Base-by-base conservation (phyloP, 2,329 filamentous ascomycete species). In the Cladosporium sp. region DNA sequence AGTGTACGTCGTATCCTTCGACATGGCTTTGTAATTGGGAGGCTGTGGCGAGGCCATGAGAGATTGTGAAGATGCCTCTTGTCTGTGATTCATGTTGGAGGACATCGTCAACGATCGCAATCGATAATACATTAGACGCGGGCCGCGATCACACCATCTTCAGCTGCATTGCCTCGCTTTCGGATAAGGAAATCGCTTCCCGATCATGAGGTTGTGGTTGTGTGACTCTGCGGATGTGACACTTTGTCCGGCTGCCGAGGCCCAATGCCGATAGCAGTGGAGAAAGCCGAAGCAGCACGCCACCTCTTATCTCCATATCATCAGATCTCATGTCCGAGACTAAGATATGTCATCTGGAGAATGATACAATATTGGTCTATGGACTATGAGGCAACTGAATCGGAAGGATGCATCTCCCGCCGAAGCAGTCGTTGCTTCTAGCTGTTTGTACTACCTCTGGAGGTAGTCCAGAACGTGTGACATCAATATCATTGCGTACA, bases 81-180 rank as follows among this genome's bases (percentile, higher is more conserved):
- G 52, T 3, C 13, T 12, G 25, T 42, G 19, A 19, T 54, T 20
- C 52, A 55, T 55, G 17, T 25, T 22, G 25, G 13, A 28, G 15
- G 13, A 8, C 7, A n/a, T 48, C 4, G 15, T 9, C 28, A 28
- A n/a, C 28, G 17, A 28, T n/a, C 28, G 68, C 68, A 58, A 15
- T 45, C 7, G n/a, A 3, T 17, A 4, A 10, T 8, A n/a, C 22
- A 15, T 45, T 25, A 22, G 15, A 15, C 6, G 42, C 13, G 24
- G 42, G 13, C 15, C 6, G 42, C 17, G 15, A 45, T 45, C 42
- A 45, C 42, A 28, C 24, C 42, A 45, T 28, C 25, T 22, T 45
- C 10, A 25, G 42, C 25, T 45, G 42, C 3, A 22, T n/a, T 19
- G 22, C 17, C 22, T 28, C 28, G n/a, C 25, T 22, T 22, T n/a